Percentiles rank a stretch among this genome's conserved stretches.
phyloP scores from a whole-genome alignment of 2,329 filamentous ascomycete species.

The Rasamsonia emersonii region DNA sequence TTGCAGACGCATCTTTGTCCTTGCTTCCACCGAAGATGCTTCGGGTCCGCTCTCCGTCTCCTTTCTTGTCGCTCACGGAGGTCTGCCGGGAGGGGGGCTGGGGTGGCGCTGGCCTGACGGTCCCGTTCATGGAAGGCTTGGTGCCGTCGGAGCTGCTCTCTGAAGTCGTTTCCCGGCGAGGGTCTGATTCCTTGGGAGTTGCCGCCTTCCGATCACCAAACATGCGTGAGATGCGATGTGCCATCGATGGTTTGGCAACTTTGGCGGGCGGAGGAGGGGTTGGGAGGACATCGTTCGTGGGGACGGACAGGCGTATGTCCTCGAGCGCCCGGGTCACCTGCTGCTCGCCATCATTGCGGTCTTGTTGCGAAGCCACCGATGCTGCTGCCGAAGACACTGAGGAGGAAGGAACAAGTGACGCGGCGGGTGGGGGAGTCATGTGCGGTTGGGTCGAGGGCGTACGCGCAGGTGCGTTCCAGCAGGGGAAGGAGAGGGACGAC shows the following conservation, averaged over 20 bases:
- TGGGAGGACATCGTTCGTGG: constrained; percentile 27
- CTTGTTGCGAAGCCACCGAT: constrained; percentile 31
- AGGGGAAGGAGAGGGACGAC: no score
- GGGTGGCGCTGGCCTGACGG: constrained; percentile 18
- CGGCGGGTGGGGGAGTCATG: constrained; percentile 12
- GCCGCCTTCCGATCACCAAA: constrained; percentile 34
- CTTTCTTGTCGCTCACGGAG: constrained; percentile 19
- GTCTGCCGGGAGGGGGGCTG: constrained; percentile 26
- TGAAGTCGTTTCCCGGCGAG: constrained; percentile 23
- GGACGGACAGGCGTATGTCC: constrained; percentile 33
- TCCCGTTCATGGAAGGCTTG: constrained; percentile 23
- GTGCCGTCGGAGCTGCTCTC: constrained; percentile 31
- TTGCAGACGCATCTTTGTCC: constrained; percentile 23
- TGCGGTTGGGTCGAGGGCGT: constrained; percentile 10
- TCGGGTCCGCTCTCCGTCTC: constrained; percentile 20
- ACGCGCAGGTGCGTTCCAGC: constrained; percentile 13
- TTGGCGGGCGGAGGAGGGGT: constrained; percentile 21
- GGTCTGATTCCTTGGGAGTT: constrained; percentile 20
- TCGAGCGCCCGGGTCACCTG: constrained; percentile 37
- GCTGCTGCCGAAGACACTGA: constrained; percentile 38
- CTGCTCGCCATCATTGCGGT: constrained; percentile 28
- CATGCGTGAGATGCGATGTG: constrained; percentile 38
- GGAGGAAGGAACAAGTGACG: constrained; percentile 27
- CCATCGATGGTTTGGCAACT: constrained; percentile 33
- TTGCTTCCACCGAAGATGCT: constrained; percentile 21